Percentiles rank a stretch among this genome's conserved stretches.
Evolutionary conservation across 306 rosid species (phyloP).

Genomic region (Fragaria nilgerrensis): DNA sequence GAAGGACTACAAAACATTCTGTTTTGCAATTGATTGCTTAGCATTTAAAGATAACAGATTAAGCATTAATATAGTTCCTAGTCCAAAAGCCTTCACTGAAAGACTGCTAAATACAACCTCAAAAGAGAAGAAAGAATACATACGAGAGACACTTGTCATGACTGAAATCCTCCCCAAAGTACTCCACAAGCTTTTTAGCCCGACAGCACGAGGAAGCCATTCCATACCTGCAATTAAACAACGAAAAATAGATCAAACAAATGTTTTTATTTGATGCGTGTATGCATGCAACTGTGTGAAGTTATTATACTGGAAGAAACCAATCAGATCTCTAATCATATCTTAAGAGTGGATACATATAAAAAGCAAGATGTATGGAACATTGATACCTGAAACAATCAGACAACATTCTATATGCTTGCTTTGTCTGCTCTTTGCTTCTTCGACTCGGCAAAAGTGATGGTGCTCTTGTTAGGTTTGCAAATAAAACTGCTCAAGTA

Average conservation of each 20-base stretch:
- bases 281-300: neutral
- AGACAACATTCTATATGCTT: slow-evolving; percentile 75
- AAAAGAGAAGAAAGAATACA: slow-evolving; percentile 24
- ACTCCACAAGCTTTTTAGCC: slow-evolving; percentile 75
- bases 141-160: slow-evolving; percentile 71
- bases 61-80: neutral
- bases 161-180: slow-evolving; percentile 76
- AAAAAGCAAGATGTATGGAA: slow-evolving; percentile 22
- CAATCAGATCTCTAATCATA: neutral
- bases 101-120: neutral
- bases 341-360: neutral
- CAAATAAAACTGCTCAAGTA: slow-evolving; percentile 62
- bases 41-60: neutral
- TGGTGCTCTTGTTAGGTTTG: slow-evolving; percentile 69
- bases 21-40: neutral
- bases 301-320: neutral
- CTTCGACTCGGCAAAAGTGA: slow-evolving; percentile 84
- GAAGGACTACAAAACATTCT: neutral
- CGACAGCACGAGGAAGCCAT: slow-evolving; percentile 80
- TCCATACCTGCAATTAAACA: slow-evolving; percentile 62
- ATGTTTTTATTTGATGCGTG: neutral
- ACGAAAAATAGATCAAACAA: neutral
- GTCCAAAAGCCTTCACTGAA: neutral
- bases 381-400: slow-evolving; percentile 80
- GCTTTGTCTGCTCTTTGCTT: slow-evolving; percentile 70